A percentile compares a stretch with the other conserved stretches of the same genome.
Conservation (phyloP, 768 basidiomycete genomes). For the Russula virescens region DNA sequence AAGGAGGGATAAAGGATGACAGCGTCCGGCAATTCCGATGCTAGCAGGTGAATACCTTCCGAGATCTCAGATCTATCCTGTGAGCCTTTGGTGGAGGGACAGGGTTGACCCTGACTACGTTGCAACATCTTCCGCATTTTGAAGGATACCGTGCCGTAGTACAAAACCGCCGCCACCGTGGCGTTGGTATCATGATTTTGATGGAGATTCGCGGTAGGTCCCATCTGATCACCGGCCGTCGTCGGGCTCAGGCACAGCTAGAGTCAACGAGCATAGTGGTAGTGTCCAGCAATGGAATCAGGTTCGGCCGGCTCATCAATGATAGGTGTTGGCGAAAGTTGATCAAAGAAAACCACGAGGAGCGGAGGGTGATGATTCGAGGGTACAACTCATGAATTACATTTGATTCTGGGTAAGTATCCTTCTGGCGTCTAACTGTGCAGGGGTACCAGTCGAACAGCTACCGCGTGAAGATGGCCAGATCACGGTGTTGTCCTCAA, state of each 20-base stretch:
- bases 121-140: not conserved
- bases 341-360: conserved; percentile 9
- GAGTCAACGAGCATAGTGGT: not conserved
- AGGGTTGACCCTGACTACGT: not conserved
- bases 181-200: not conserved
- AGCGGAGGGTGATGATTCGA: not conserved
- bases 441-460: not conserved
- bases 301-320: conserved; percentile 1
- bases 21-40: not conserved
- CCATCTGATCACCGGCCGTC: not conserved
- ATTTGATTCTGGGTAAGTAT: not conserved
- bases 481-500: not conserved
- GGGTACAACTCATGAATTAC: not conserved
- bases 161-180: not conserved
- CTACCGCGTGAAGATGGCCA: conserved; percentile 12
- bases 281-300: not conserved
- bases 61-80: conserved; percentile 4
- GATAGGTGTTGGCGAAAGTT: not conserved
- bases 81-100: not conserved
- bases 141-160: not conserved
- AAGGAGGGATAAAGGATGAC: not conserved
- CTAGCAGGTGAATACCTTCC: not conserved
- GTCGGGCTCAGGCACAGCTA: not conserved
- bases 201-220: not conserved
- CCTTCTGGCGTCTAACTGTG: conserved; percentile 5